Evolutionary conservation across 176 grass and related monocot species (phyloP).

Genomic region (Aechmea fasciata): DNA sequence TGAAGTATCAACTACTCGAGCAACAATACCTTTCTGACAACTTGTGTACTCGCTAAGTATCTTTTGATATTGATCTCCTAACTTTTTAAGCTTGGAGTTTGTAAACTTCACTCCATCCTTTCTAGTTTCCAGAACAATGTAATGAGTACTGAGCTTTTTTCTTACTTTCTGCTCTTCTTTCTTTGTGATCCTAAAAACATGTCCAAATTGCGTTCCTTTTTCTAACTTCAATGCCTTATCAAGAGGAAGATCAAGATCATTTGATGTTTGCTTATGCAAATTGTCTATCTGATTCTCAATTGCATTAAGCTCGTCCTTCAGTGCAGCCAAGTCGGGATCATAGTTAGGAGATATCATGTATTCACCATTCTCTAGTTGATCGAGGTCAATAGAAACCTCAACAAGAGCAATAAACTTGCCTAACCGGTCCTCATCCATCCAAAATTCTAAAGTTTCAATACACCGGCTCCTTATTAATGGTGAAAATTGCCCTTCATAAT

Average conservation of each 20-base stretch:
- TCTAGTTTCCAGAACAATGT: constrained; percentile 91
- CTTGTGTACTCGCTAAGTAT: constrained; percentile 48
- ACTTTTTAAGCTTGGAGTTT: constrained; percentile 78
- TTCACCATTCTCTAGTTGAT: constrained; percentile 75
- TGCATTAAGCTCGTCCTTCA: constrained; percentile 60
- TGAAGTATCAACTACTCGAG: constrained; percentile 56
- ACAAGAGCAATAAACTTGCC: constrained; percentile 56
- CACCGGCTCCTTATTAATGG: constrained; percentile 54
- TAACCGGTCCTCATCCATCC: constrained; percentile 48
- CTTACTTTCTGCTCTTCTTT: constrained; percentile 98
- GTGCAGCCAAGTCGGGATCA: constrained; percentile 47
- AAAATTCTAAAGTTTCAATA: constrained; percentile 49
- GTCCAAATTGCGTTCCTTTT: constrained; percentile 75
- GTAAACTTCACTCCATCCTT: constrained; percentile 98
- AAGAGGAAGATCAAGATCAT: constrained; percentile 75
- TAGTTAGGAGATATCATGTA: constrained; percentile 87
- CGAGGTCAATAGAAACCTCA: constrained; percentile 70
- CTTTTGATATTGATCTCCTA: constrained; percentile 85
- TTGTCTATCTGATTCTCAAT: constrained; percentile 68
- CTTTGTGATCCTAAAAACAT: constrained; percentile 97
- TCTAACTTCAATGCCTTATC: constrained; percentile 88
- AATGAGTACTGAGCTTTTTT: constrained; percentile 64
- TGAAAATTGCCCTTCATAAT: constrained; percentile 73
- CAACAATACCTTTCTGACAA: constrained; percentile 76
- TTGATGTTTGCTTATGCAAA: constrained; percentile 56